Percentiles rank a stretch among this genome's conserved stretches.
Conservation (phyloP, 257 asterid species). For the Solanum sejunctum region DNA sequence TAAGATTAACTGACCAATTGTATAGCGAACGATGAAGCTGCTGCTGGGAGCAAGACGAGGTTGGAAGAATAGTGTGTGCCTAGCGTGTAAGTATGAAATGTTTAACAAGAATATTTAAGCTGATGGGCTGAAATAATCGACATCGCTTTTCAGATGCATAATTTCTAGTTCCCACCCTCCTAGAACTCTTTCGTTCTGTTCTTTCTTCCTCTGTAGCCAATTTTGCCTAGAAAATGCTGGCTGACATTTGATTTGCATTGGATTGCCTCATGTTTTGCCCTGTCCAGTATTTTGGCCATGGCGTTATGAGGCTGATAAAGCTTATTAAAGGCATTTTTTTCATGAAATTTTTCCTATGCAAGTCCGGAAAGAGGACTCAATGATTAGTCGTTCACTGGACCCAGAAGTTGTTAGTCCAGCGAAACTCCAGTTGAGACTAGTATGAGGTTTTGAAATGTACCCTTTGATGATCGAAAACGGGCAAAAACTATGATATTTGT, state of each 20-base stretch:
- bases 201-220: slow-evolving; percentile 11
- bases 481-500: background rate
- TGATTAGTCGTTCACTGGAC: background rate
- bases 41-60: slow-evolving; percentile 18
- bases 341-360: background rate
- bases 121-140: slow-evolving; percentile 33
- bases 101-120: slow-evolving; percentile 12
- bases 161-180: background rate
- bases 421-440: background rate
- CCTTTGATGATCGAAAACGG: background rate
- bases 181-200: background rate
- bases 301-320: background rate
- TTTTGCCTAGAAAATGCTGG: slow-evolving; percentile 27
- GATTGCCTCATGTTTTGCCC: background rate
- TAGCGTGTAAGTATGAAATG: slow-evolving; percentile 56
- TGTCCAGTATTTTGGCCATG: background rate
- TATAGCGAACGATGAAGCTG: slow-evolving; percentile 42
- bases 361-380: background rate
- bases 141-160: slow-evolving; percentile 7
- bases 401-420: background rate
- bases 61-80: slow-evolving; percentile 18
- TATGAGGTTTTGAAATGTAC: background rate
- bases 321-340: background rate
- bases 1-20: slow-evolving; percentile 43
- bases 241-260: slow-evolving; percentile 7